Evolutionary conservation across 306 rosid species (phyloP).

Genomic region (Sechiopsis laciniata): DNA sequence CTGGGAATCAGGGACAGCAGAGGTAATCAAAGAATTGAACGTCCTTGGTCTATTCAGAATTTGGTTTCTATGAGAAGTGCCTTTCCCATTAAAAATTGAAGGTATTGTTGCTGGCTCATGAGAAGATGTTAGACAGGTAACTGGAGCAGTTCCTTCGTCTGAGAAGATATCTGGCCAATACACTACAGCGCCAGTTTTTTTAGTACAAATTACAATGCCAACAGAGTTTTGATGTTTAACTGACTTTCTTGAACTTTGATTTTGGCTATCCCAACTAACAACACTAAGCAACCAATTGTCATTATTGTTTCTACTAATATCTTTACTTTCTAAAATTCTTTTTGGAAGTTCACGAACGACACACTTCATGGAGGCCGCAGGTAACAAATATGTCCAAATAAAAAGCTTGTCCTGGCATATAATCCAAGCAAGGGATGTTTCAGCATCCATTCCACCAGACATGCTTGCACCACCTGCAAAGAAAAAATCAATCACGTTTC

Average conservation of each 20-base stretch:
- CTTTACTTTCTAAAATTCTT: conserved; percentile 27
- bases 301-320: conserved; percentile 34
- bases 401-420: conserved; percentile 58
- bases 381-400: conserved; percentile 69
- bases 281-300: conserved; percentile 64
- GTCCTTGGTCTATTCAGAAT: conserved; percentile 30
- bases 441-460: conserved; percentile 74
- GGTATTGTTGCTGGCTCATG: conserved; percentile 42
- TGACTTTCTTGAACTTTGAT: conserved; percentile 36
- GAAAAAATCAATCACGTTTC: neutral
- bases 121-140: conserved; percentile 53
- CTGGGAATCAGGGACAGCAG: conserved; percentile 45
- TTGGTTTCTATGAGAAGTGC: conserved; percentile 34
- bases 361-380: conserved; percentile 49
- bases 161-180: conserved; percentile 78
- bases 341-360: conserved; percentile 69
- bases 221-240: conserved; percentile 47
- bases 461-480: conserved; percentile 48
- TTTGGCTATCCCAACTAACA: conserved; percentile 50
- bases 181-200: conserved; percentile 49
- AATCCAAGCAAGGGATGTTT: conserved; percentile 77
- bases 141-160: conserved; percentile 34
- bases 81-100: conserved; percentile 39
- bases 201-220: conserved; percentile 56
- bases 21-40: conserved; percentile 71